Conservation (phyloP, 345 rosid genomes). For the Dimocarpus longan region DNA sequence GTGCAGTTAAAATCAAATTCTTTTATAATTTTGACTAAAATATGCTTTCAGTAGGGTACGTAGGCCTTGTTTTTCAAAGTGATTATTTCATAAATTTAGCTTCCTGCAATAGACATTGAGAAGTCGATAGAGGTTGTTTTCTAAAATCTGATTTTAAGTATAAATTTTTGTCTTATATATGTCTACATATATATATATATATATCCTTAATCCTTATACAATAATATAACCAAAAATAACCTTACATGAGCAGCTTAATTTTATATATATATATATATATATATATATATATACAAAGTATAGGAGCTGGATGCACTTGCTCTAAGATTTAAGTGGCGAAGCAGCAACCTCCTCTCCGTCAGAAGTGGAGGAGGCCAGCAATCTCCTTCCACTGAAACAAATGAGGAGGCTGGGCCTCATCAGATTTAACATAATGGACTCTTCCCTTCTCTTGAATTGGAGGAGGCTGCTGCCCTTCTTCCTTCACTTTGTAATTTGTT, state of each 20-base stretch:
- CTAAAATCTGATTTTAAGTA: neutral
- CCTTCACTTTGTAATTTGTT: neutral
- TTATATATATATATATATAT: no score
- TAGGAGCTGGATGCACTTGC: neutral
- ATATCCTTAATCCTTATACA: neutral
- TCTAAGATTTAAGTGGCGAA: neutral
- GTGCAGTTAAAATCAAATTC: neutral
- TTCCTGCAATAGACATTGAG: neutral
- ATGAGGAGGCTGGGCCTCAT: neutral
- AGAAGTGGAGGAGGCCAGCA: neutral
- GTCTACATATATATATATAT: neutral
- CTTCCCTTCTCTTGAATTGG: neutral
- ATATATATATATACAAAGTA: neutral
- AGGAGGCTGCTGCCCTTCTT: neutral
- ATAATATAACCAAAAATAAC: neutral
- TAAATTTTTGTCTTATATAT: neutral
- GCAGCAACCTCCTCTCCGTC: neutral
- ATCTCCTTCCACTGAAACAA: neutral
- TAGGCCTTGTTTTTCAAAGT: neutral
- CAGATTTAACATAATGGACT: neutral
- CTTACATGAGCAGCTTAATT: neutral
- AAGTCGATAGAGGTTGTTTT: neutral
- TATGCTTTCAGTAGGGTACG: neutral
- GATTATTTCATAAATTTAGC: neutral
- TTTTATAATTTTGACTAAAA: neutral